A percentile compares a stretch with the other conserved stretches of the same genome.
Evolutionary conservation across 1,139 yeast genomes (phyloP).

Genomic region (Pichia sp.): DNA sequence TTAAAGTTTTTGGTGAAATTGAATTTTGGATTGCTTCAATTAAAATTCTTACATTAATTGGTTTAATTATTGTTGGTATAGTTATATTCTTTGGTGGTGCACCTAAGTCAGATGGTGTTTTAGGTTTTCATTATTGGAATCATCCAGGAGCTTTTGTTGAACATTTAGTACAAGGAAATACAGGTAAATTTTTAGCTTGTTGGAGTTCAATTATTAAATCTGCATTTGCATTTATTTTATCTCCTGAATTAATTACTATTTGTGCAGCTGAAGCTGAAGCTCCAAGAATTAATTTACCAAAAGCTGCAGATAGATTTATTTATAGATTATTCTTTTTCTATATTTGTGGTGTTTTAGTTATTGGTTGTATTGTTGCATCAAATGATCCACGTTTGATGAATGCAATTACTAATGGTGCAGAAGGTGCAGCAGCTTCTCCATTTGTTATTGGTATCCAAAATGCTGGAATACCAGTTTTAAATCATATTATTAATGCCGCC

Average conservation of each 20-base stretch:
- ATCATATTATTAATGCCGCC: conserved; percentile 36
- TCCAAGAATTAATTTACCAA: conserved; percentile 42
- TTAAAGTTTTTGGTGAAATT: conserved; percentile 46
- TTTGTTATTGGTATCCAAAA: conserved; percentile 42
- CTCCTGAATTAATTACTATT: conserved; percentile 46
- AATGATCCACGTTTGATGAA: conserved; percentile 33
- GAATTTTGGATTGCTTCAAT: conserved; percentile 49
- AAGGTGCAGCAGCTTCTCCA: conserved; percentile 33
- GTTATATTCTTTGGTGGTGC: conserved; percentile 42
- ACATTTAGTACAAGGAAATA: conserved; percentile 40
- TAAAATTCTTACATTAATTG: conserved; percentile 32
- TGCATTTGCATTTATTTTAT: conserved; percentile 70
- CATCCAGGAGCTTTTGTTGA: conserved; percentile 50
- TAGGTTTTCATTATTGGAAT: conserved; percentile 62
- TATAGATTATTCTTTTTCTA: conserved; percentile 44
- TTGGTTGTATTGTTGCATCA: conserved; percentile 40
- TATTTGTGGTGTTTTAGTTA: conserved; percentile 37
- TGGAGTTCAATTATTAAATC: conserved; percentile 62
- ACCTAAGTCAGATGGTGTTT: conserved; percentile 33
- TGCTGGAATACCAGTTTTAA: conserved; percentile 30
- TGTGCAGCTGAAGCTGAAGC: conserved; percentile 43
- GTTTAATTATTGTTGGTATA: conserved; percentile 32
- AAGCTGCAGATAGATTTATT: conserved; percentile 42
- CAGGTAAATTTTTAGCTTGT: conserved; percentile 47
- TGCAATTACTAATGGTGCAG: conserved; percentile 27